A percentile compares a stretch with the other conserved stretches of the same genome.
Conservation (phyloP, 192 early-diverging fungal species). For the Entrophospora sp. region DNA sequence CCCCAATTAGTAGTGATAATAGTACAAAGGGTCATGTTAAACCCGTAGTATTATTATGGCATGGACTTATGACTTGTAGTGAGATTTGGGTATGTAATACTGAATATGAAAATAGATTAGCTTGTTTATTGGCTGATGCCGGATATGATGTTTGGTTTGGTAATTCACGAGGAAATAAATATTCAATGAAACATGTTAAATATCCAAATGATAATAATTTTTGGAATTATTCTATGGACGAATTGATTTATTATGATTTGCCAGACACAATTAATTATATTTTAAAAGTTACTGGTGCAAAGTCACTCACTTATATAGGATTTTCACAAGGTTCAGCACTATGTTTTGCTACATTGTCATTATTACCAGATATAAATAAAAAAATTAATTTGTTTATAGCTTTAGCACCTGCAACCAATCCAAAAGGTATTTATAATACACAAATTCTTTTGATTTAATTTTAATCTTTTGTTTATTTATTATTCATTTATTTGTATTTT, state of each 20-base stretch:
- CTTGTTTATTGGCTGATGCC: constrained; percentile 78
- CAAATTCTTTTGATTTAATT: not conserved
- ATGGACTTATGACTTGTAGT: constrained; percentile 89
- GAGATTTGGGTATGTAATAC: constrained; percentile 87
- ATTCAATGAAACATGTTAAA: constrained; percentile 73
- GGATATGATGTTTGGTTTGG: constrained; percentile 98
- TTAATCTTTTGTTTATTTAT: not conserved
- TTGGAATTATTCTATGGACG: constrained; percentile 94
- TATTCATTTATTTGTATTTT: not conserved
- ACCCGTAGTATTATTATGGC: constrained; percentile 88
- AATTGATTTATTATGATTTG: constrained; percentile 78
- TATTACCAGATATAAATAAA: constrained; percentile 67
- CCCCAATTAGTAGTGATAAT: not conserved
- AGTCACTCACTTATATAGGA: constrained; percentile 83
- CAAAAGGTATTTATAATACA: constrained; percentile 32
- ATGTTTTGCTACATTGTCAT: constrained; percentile 77
- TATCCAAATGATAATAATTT: constrained; percentile 60
- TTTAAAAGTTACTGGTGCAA: constrained; percentile 67
- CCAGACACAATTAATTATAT: constrained; percentile 85
- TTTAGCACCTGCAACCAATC: constrained; percentile 84
- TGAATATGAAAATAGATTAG: constrained; percentile 63
- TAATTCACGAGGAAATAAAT: constrained; percentile 94
- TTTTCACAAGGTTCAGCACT: constrained; percentile 93
- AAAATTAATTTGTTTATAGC: constrained; percentile 86
- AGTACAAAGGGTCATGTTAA: constrained; percentile 23